Base-by-base conservation (phyloP, 495 filamentous ascomycete genomes). In the Penicillium riverlandense region DNA sequence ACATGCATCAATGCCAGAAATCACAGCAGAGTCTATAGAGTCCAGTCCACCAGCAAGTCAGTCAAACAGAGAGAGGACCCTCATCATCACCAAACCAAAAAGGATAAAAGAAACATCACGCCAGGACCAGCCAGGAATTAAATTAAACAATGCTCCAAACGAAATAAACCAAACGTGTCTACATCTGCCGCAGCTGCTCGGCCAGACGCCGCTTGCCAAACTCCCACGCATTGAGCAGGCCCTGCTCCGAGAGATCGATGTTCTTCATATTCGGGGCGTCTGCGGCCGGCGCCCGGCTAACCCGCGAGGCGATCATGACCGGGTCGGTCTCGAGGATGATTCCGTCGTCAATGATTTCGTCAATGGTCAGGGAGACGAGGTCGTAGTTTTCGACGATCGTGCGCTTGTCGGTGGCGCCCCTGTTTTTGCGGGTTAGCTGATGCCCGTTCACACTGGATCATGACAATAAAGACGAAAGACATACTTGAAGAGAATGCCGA, bases 321-420 rank as follows among this genome's bases (percentile, higher is more conserved):
- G 92, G 90, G 63, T 99, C 92, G 0, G 90, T 96, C 70, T 99
- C 92, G 10, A 99, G 76, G 50, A 97, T 90, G 50, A 99, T 90
- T 29, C 92, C 92, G 52, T 97, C 92, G 64, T 97, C 92, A 29
- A 95, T 82, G 43, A 95, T 88, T 65, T 99, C 92, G 65, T 99
- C 92, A 43, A 97, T 86, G 35, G 90, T 86, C 14, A 99, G 75
- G 14, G 89, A 85, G 44, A 95, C 86, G 8, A 83, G 77, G 58
- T 97, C 92, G 72, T 96, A 98, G 76, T 96, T 96, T 69, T 99
- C 92, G 57, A 96, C 81, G 48, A 97, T 86, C 8, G 91, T 97
- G 48, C 92, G 86, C 74, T 96, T 96, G 74, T 99, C 92, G 41
- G 90, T 89, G 16, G 88, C 87, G 67, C 90, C 90, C 65, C 85